Percentiles rank a stretch among this genome's conserved stretches.
Evolutionary conservation across 2,329 filamentous ascomycete genomes (phyloP).

Genomic region (Sporothrix luriei): DNA sequence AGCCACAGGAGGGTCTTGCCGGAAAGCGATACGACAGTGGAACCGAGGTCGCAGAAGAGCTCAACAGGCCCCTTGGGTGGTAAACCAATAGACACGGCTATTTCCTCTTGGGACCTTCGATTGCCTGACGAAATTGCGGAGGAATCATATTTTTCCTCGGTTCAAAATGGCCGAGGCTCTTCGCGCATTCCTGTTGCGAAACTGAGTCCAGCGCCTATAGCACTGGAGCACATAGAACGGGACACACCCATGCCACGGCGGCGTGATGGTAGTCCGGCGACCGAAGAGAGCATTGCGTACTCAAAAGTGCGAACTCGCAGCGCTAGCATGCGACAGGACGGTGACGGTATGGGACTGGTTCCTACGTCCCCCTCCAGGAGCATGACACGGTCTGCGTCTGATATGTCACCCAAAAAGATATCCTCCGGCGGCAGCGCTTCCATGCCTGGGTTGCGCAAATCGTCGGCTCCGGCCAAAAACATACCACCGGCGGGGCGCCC

Average conservation of each 20-base stretch:
- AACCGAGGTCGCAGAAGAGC: slow-evolving; percentile 51
- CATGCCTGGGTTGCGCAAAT: slow-evolving; percentile 44
- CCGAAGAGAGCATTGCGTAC: slow-evolving; percentile 61
- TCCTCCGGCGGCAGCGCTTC: slow-evolving; percentile 9
- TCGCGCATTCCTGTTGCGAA: slow-evolving; percentile 89
- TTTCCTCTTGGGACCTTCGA: slow-evolving; percentile 69
- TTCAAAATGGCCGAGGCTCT: slow-evolving; percentile 59
- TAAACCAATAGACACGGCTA: slow-evolving; percentile 46
- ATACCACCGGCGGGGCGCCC: slow-evolving; percentile 54
- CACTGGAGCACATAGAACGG: slow-evolving; percentile 71
- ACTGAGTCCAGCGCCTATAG: slow-evolving; percentile 74
- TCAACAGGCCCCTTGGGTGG: slow-evolving; percentile 46
- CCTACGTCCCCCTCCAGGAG: slow-evolving; percentile 2
- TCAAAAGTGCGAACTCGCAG: slow-evolving; percentile 70
- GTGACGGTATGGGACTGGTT: not conserved
- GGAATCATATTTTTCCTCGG: slow-evolving; percentile 58
- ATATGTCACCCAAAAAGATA: slow-evolving; percentile 59
- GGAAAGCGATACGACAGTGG: slow-evolving; percentile 40
- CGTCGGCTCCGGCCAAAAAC: slow-evolving; percentile 46
- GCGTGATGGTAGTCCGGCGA: slow-evolving; percentile 54
- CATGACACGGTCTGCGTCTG: slow-evolving; percentile 47
- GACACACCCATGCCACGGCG: slow-evolving; percentile 68
- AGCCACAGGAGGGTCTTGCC: slow-evolving; percentile 43
- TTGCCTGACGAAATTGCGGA: slow-evolving; percentile 76
- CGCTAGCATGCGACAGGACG: slow-evolving; percentile 56